Evolutionary conservation across 2,329 filamentous ascomycete species (phyloP).

Genomic region (Alternaria hordeiaustralica): DNA sequence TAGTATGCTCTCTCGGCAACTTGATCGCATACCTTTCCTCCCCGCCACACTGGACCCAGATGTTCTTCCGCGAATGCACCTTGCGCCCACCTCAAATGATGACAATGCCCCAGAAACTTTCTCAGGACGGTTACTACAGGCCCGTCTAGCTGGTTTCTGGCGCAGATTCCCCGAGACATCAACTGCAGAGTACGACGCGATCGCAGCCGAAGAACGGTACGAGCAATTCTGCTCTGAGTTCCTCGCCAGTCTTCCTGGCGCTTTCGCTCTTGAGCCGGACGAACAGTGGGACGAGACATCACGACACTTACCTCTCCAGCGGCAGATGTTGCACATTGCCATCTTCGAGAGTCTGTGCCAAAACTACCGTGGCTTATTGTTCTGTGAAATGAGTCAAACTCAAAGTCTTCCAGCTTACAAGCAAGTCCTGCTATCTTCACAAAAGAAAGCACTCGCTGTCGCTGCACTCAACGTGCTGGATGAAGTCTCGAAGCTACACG

Average conservation of each 20-base stretch:
- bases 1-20: background rate
- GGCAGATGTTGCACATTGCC: constrained; percentile 9
- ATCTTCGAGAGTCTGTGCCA: background rate
- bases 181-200: constrained; percentile 4
- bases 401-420: background rate
- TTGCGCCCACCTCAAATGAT: background rate
- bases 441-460: background rate
- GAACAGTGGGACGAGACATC: constrained; percentile 12
- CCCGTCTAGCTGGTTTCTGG: background rate
- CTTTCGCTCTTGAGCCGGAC: constrained; percentile 11
- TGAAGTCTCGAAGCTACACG: background rate
- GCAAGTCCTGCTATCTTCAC: background rate
- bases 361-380: background rate
- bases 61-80: background rate
- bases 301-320: constrained; percentile 9
- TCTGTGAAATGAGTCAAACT: background rate
- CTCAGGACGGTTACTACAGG: background rate
- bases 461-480: background rate
- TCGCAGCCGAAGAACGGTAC: constrained; percentile 12
- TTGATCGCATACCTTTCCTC: background rate
- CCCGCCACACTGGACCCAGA: background rate
- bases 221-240: constrained; percentile 16
- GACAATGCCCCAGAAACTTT: background rate
- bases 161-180: background rate
- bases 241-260: constrained; percentile 5